Conservation (phyloP, 108 stramenopile genomes). For the Cafeteria roenbergensis region DNA sequence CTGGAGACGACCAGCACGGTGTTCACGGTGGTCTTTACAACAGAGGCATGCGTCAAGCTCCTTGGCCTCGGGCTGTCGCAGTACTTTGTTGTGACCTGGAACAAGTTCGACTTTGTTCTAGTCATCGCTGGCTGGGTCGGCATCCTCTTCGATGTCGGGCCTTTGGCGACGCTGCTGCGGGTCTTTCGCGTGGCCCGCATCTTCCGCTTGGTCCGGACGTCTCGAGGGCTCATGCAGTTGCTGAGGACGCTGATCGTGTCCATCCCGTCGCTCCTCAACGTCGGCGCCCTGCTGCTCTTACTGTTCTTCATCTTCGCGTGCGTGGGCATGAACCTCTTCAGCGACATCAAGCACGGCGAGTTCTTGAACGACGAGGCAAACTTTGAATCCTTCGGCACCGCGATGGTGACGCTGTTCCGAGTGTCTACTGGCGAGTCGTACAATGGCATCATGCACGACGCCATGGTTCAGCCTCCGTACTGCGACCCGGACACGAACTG, state of each 20-base stretch:
- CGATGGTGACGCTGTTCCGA: conserved; percentile 21
- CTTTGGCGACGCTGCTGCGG: conserved; percentile 9
- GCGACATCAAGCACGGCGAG: conserved; percentile 18
- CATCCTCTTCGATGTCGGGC: background rate
- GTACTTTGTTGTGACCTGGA: conserved; percentile 37
- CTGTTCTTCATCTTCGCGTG: conserved; percentile 24
- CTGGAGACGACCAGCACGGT: conserved; percentile 19
- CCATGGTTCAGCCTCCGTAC: conserved; percentile 15
- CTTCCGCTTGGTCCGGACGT: conserved; percentile 15
- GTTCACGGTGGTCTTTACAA: conserved; percentile 30
- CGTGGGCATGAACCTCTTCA: conserved; percentile 26
- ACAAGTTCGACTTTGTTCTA: conserved; percentile 38
- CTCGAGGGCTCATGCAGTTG: conserved; percentile 6
- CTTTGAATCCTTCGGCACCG: conserved; percentile 13
- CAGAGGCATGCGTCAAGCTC: conserved; percentile 35
- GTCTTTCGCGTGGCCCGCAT: conserved; percentile 18
- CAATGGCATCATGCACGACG: conserved; percentile 28
- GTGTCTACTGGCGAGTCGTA: conserved; percentile 24
- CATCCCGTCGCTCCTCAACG: conserved; percentile 21
- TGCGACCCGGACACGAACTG: conserved; percentile 2
- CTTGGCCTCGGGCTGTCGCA: conserved; percentile 15
- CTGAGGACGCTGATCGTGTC: conserved; percentile 19
- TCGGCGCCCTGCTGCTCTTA: conserved; percentile 18
- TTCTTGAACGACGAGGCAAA: conserved; percentile 13
- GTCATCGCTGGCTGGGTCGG: conserved; percentile 28